These are phyloP conservation scores for Brettanomyces sp. DNA, from an alignment of 805 yeast genomes.

Conservation along the genomic window DNA sequence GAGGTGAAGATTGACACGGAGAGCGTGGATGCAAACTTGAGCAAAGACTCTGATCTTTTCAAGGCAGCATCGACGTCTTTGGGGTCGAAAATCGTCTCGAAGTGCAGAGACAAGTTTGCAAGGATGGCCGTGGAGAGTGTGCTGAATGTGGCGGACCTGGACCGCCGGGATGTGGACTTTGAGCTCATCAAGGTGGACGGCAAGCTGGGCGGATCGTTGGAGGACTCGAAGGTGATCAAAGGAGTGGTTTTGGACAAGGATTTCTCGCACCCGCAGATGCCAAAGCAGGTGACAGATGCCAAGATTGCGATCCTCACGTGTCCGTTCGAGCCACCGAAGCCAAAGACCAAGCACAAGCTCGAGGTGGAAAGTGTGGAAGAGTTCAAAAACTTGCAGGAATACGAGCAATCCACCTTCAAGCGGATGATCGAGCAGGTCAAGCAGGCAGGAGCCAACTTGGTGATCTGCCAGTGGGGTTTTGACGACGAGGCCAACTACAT, in stretches of 20 bases:
- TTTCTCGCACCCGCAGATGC: conserved; percentile 98
- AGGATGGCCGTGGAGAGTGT: conserved; percentile 97
- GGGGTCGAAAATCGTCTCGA: conserved; percentile 93
- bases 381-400: conserved; percentile 79
- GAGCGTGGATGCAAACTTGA: conserved; percentile 18
- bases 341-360: conserved; percentile 95
- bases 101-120: conserved; percentile 88
- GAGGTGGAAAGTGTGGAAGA: conserved; percentile 93
- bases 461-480: conserved; percentile 98
- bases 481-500: conserved; percentile 98
- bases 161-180: conserved; percentile 91
- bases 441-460: conserved; percentile 87
- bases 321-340: conserved; percentile 99
- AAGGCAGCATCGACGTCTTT: conserved; percentile 92
- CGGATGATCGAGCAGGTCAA: conserved; percentile 87
- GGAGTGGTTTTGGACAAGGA: conserved; percentile 96
- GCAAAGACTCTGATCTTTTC: conserved; percentile 48
- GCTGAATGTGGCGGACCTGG: conserved; percentile 81
- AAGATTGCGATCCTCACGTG: conserved; percentile 93
- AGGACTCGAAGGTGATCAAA: conserved; percentile 72
- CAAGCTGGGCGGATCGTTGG: conserved; percentile 88
- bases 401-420: conserved; percentile 83
- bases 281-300: conserved; percentile 67
- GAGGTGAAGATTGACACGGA: conserved; percentile 25
- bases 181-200: conserved; percentile 94